These are phyloP conservation scores for Cyclotella cryptica DNA, from an alignment of 108 stramenopile species.

Conservation along the genomic window DNA sequence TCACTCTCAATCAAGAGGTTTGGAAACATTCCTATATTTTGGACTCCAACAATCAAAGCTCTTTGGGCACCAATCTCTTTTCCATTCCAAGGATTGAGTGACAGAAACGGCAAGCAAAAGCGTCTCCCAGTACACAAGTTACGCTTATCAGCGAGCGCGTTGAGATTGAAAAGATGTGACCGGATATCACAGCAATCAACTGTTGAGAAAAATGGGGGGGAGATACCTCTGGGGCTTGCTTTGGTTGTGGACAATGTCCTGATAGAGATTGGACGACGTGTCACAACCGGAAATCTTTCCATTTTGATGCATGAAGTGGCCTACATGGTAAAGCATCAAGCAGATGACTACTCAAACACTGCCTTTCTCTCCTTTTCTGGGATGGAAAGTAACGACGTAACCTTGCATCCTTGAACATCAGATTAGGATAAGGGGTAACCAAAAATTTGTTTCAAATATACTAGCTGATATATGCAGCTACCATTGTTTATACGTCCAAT, in stretches of 20 bases:
- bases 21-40: slow-evolving; percentile 58
- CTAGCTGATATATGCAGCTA: too few relatives aligned
- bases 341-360: too few relatives aligned
- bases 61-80: slow-evolving; percentile 58
- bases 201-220: slow-evolving; percentile 27
- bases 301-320: too few relatives aligned
- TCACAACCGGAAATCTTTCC: not conserved
- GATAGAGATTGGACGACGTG: slow-evolving; percentile 42
- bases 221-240: slow-evolving; percentile 38
- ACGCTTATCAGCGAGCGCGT: slow-evolving; percentile 54
- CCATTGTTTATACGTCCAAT: too few relatives aligned
- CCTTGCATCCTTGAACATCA: too few relatives aligned
- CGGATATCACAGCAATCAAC: not conserved
- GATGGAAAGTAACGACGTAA: too few relatives aligned
- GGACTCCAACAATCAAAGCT: slow-evolving; percentile 72
- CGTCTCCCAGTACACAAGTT: slow-evolving; percentile 57
- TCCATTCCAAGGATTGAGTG: not conserved
- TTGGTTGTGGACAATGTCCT: slow-evolving; percentile 48
- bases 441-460: too few relatives aligned
- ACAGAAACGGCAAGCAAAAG: not conserved
- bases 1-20: slow-evolving; percentile 18
- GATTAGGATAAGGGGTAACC: too few relatives aligned
- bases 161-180: slow-evolving; percentile 49
- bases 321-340: too few relatives aligned
- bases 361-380: too few relatives aligned